These are phyloP conservation scores for Pseudotulostoma volvatum DNA, from an alignment of 495 filamentous ascomycete genomes.

Conservation along the genomic window DNA sequence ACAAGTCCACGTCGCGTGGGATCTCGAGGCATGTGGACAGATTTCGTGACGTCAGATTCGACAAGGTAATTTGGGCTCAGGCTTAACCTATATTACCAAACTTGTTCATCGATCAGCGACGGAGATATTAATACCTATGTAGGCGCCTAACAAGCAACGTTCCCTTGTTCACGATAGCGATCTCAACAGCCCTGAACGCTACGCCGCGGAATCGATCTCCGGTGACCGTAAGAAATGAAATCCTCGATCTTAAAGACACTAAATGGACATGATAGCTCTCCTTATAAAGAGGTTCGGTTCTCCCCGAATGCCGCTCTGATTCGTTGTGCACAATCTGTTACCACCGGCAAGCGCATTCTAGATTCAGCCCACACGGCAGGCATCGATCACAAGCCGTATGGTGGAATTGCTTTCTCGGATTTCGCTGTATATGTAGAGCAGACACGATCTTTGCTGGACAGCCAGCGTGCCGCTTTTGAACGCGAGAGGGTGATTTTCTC, in stretches of 20 bases:
- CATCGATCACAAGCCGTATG: constrained; percentile 7
- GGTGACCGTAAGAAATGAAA: not conserved
- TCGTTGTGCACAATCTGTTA: constrained; percentile 25
- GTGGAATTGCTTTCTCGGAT: constrained; percentile 6
- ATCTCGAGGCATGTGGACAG: too few species aligned
- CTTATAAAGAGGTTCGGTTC: constrained; percentile 33
- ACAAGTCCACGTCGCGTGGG: too few species aligned
- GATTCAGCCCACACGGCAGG: constrained; percentile 7
- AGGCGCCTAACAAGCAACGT: too few species aligned
- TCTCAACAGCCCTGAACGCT: too few species aligned
- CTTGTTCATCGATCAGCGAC: too few species aligned
- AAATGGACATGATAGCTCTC: not conserved
- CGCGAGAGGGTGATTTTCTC: constrained; percentile 23
- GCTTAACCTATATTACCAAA: too few species aligned
- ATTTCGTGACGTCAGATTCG: too few species aligned
- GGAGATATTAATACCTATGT: too few species aligned
- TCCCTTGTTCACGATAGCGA: too few species aligned
- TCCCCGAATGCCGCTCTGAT: constrained; percentile 27
- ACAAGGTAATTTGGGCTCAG: too few species aligned
- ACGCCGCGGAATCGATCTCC: not conserved
- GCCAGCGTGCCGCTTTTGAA: constrained; percentile 23
- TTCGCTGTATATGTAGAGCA: constrained; percentile 24
- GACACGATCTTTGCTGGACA: constrained; percentile 25
- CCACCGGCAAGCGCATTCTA: constrained; percentile 16
- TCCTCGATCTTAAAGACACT: not conserved